Percentiles rank a stretch among this genome's conserved stretches.
phyloP scores from a whole-genome alignment of 495 filamentous ascomycete species.

The Penicillium verhagenii region DNA sequence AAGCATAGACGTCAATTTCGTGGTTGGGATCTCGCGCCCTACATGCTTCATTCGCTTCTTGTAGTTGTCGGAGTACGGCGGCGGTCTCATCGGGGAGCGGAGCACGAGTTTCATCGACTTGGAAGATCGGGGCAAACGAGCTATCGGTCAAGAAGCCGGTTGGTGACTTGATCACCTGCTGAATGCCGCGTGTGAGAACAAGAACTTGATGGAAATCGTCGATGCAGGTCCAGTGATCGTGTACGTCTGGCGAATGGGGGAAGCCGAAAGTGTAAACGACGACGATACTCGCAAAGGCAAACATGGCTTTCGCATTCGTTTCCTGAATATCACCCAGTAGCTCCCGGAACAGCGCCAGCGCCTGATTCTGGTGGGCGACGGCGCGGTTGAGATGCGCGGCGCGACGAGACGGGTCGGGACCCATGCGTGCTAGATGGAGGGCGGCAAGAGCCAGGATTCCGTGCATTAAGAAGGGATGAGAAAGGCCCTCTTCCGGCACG shows the following conservation, averaged over 20 bases:
- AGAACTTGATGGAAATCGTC: slow-evolving; percentile 46
- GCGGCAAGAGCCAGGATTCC: slow-evolving; percentile 51
- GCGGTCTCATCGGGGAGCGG: slow-evolving; percentile 21
- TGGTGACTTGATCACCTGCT: slow-evolving; percentile 38
- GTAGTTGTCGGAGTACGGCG: slow-evolving; percentile 21
- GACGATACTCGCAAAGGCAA: slow-evolving; percentile 49
- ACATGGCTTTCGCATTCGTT: slow-evolving; percentile 49
- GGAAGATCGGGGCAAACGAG: slow-evolving; percentile 30
- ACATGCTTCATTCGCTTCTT: slow-evolving; percentile 30
- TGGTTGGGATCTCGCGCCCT: slow-evolving; percentile 29
- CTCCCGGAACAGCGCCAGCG: slow-evolving; percentile 45
- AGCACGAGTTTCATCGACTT: slow-evolving; percentile 24
- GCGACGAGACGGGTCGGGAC: slow-evolving; percentile 19
- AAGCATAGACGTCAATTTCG: slow-evolving; percentile 32
- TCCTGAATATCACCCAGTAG: slow-evolving; percentile 40
- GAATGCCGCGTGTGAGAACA: slow-evolving; percentile 43
- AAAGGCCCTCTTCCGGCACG: slow-evolving; percentile 46
- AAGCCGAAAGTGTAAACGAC: slow-evolving; percentile 52
- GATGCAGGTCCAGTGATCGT: slow-evolving; percentile 36
- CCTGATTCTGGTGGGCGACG: slow-evolving; percentile 48
- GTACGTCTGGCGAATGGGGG: slow-evolving; percentile 35
- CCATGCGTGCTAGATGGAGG: slow-evolving; percentile 43
- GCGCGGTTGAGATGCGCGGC: slow-evolving; percentile 38
- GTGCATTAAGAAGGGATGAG: slow-evolving; percentile 51
- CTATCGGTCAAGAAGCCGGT: slow-evolving; percentile 27